Base-by-base conservation (phyloP, 257 asterid species). In the Fraxinus cuspidata region DNA sequence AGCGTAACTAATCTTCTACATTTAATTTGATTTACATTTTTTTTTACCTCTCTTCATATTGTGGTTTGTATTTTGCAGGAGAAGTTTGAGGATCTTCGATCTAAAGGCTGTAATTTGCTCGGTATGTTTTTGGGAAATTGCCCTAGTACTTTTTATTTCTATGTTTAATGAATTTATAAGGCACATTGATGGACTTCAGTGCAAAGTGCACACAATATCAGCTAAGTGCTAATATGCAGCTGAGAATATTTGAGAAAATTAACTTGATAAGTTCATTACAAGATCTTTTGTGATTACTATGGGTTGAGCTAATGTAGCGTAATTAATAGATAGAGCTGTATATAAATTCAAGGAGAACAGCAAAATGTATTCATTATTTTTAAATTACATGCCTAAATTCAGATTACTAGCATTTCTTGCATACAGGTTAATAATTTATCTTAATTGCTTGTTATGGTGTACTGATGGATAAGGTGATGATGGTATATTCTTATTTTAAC, bases 41-140 rank as follows among this genome's bases (percentile, higher is more conserved):
- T 10, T 37, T 34, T 53, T 78, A 71, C 35, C n/a, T 11, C 16
- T 25, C 69, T 3, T 77, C 72, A 73, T 71, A 28, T 38, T 60
- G 4, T 18, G 53, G 35, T 63, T 78, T 73, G 66, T 60, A 68
- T 76, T 86, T 83, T 80, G 83, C 89, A 96, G 99, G 97, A 92
- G 66, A 92, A 92, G 83, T 96, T 90, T 66, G 93, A 88, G 85
- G 89, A 86, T 82, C 97, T 96, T 76, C 94, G 89, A 56, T 78
- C 92, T 4, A 93, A 86, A 81, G 96, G 97, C 53, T 95, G 99
- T 82, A 96, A 92, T 53, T 85, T 96, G 87, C 86, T 96, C 4
- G 99, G 99, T 96, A 90, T 16, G 88, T 35, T 11, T 68, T 73
- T 63, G 23, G 28, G 51, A 58, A 66, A 56, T 73, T 27, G 23